Base-by-base conservation (phyloP, 257 asterid species). In the Galeopsis tetrahit region DNA sequence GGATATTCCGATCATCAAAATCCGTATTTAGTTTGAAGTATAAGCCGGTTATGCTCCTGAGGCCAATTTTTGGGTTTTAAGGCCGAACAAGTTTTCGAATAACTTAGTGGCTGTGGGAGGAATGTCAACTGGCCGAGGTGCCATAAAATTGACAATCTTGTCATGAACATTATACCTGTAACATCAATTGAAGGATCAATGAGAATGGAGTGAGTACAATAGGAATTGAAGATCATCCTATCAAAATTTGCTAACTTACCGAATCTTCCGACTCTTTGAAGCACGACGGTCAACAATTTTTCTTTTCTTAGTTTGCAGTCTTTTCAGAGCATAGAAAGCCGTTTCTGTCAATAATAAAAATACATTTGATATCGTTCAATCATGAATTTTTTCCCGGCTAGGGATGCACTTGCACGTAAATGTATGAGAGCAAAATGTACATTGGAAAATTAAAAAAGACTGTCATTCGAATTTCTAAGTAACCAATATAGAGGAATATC, bases 201-300 rank as follows among this genome's bases (percentile, higher is more conserved):
- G 4, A 65, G 52, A 72, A 34, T 8, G 53, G 70, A 38, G 10
- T 10, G 44, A 13, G 5, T 4, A 49, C 14, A 58, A 2, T 14
- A 70, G 28, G 28, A 15, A 15, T 40, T 7, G 15, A 42, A 15
- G n/a, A 7, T 17, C 13, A 62, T 35, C 34, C 68, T 34, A 53
- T 68, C 42, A 31, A 67, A 67, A 31, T 66, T 8, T n/a, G 44
- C 32, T 31, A 39, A 76, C 85, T 80, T 63, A 85, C 98, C 97
- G 77, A 63, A 95, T 95, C 90, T 91, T 95, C 48, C 98, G 97
- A 85, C 92, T 87, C 86, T 95, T 91, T 33, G 99, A 95, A 60
- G 99, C 97, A 40, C 96, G 97, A 0, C 98, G 87, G 53, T 95
- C 98, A 35, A 92, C 98, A 17, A 88, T 71, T 82, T 95, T 95